Evolutionary conservation across 2,329 filamentous ascomycete genomes (phyloP), one percentile per base, ranked within the genome.

Genomic region (Fusarium clavum): DNA sequence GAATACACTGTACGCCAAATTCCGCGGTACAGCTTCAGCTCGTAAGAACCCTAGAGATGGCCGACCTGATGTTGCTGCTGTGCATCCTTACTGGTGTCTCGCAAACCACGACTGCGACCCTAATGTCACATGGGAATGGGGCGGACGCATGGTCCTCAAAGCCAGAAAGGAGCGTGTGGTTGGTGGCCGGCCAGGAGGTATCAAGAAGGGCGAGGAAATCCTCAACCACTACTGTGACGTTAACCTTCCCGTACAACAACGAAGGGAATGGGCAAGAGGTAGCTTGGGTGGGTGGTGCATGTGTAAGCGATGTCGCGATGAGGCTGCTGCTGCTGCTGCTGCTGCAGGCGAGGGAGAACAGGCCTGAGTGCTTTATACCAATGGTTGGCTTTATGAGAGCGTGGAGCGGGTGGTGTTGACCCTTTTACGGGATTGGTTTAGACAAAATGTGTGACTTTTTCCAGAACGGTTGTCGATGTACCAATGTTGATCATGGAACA

Each of bases 101-200:
- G 94, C 95, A 29, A 99, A 99, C 76, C 96, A 99, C 79, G 94
- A 94, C 78, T 99, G 96, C 81, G 90, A 97, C 77, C 96, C 96
- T 11, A 98, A 97, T 79, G 94, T 98, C 41, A 88, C 88, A 6
- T 99, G 96, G 96, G 93, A 97, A 76, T 98, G 94, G 93, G 90
- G 91, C 29, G 92, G 92, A 2, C 87, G 86, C 55, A 94, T 96
- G 86, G 87, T 88, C 38, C 88, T 96, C 64, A 88, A 84, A 83
- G 88, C 88, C 4, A 83, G 90, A 49, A 83, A 89, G 67, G 81
- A 85, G 68, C 83, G 88, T 40, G 83, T 91, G 7, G 81, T 86
- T 8, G 86, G 86, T 77, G 74, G 78, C 41, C 73, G 73, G 3
- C 78, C 81, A 3, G 86, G 86, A 1, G 92, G 92, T 0, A 90